Base-by-base conservation (phyloP, 768 basidiomycete genomes). In the Trametes maxima region DNA sequence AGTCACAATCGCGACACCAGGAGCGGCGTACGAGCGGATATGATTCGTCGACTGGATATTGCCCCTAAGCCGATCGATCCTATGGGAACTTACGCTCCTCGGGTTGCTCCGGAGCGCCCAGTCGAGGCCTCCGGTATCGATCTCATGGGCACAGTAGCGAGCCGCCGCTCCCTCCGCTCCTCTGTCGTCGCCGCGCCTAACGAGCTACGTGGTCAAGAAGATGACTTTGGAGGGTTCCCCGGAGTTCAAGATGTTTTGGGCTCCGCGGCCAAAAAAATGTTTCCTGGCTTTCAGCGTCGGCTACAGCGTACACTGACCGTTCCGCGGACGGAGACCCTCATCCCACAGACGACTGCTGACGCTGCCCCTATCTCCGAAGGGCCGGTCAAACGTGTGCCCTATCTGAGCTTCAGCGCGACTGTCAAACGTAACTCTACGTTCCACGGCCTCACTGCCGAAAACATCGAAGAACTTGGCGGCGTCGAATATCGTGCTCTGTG, bases 391-490 rank as follows among this genome's bases (percentile, higher is more conserved):
- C 73, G 75, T 14, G 92, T 89, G 3, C 77, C 88, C 0, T 94
- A 97, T 72, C 85, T 97, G 56, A 80, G 87, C 5, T 94, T 96
- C 71, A 83, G 89, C 44, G 87, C 92, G 0, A 71, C 80, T 2
- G 90, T 95, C 21, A 88, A 89, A 0, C 80, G 86, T 33, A 94
- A 94, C 70, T 92, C 89, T 2, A 73, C 77, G 1, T 90, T 91
- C 66, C 80, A 80, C 22, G 78, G 75, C 67, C 74, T 95, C 50
- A 90, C 86, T 0, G 80, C 84, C 16, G 90, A 92, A 45, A 88
- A 97, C 65, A 76, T 90, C 68, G 92, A 95, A 61, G 93, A 95
- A 69, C 77, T 98, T 5, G 95, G 94, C 5, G 94, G 95, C 13
- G 87, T 95, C 11, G 95, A 98, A 72, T 98, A 91, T 70, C 82